phyloP scores from a whole-genome alignment of 306 rosid genomes.

The Prunus davidiana region DNA sequence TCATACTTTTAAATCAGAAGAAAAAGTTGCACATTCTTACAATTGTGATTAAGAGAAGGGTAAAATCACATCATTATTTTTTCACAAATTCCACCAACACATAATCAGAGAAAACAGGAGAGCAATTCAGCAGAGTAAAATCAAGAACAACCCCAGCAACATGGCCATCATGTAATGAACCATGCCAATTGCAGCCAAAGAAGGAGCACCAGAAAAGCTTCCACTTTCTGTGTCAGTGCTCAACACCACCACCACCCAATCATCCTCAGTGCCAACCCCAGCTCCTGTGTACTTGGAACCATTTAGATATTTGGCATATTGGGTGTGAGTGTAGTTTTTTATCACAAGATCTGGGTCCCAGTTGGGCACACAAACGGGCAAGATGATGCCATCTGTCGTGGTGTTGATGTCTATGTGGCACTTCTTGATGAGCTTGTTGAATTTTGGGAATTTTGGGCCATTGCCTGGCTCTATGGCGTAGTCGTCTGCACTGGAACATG shows the following conservation, averaged over 20 bases:
- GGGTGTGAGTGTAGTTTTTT: constrained; percentile 31
- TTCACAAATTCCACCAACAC: neutral
- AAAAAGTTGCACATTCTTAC: neutral
- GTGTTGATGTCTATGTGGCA: constrained; percentile 29
- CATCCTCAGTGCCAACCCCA: constrained; percentile 59
- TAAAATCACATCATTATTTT: neutral
- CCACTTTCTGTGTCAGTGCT: constrained; percentile 42
- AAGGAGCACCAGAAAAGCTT: constrained; percentile 45
- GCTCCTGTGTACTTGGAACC: constrained; percentile 53
- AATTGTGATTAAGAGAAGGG: neutral
- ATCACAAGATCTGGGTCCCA: constrained; percentile 32
- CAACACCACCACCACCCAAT: constrained; percentile 69
- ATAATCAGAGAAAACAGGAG: neutral
- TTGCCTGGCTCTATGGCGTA: constrained; percentile 3
- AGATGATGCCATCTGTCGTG: constrained; percentile 28
- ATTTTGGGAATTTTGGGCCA: constrained; percentile 2
- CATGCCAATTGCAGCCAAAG: constrained; percentile 17
- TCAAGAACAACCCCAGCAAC: constrained; percentile 15
- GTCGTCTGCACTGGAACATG: neutral
- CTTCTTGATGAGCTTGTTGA: constrained; percentile 10
- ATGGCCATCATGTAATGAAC: constrained; percentile 7
- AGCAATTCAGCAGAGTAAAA: constrained; percentile 14
- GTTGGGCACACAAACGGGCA: constrained; percentile 36
- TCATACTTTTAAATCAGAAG: neutral
- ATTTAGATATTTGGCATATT: constrained; percentile 44